Evolutionary conservation across 345 rosid species (phyloP).

Genomic region (Ceriops tagal): DNA sequence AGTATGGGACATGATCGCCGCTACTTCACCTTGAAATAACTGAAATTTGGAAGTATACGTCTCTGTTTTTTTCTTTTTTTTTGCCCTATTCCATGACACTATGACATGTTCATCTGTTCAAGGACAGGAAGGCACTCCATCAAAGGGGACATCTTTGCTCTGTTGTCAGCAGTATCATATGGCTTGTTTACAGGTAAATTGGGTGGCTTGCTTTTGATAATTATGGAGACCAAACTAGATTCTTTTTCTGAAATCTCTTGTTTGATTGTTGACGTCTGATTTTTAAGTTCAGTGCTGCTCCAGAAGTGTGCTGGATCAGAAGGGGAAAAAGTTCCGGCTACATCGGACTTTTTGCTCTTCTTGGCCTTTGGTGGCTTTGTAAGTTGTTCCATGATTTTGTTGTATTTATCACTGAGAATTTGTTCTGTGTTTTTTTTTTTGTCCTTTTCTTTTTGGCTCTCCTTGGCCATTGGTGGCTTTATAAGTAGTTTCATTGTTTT

Average conservation of each 20-base stretch:
- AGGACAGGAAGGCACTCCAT: slow-evolving; percentile 46
- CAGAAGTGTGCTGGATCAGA: slow-evolving; percentile 56
- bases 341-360: slow-evolving; percentile 52
- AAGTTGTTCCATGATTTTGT: slow-evolving; percentile 13
- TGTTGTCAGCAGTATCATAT: slow-evolving; percentile 53
- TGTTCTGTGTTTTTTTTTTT: too few relatives aligned
- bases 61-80: too few relatives aligned
- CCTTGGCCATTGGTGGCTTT: too few relatives aligned
- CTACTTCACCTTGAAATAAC: too few relatives aligned
- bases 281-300: slow-evolving; percentile 43
- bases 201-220: background rate
- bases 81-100: slow-evolving; percentile 1
- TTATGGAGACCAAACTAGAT: slow-evolving; percentile 2
- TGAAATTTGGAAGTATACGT: too few relatives aligned
- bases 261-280: background rate
- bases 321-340: slow-evolving; percentile 56
- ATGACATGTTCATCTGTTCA: slow-evolving; percentile 13
- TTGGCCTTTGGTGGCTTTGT: slow-evolving; percentile 77
- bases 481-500: background rate
- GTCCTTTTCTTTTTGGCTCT: too few relatives aligned
- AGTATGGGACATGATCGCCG: too few relatives aligned
- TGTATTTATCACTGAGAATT: background rate
- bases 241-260: slow-evolving; percentile 3
- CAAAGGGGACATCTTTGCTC: slow-evolving; percentile 48
- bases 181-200: slow-evolving; percentile 56